Evolutionary conservation across 2,329 filamentous ascomycete species (phyloP).

Genomic region (Capronia americana): DNA sequence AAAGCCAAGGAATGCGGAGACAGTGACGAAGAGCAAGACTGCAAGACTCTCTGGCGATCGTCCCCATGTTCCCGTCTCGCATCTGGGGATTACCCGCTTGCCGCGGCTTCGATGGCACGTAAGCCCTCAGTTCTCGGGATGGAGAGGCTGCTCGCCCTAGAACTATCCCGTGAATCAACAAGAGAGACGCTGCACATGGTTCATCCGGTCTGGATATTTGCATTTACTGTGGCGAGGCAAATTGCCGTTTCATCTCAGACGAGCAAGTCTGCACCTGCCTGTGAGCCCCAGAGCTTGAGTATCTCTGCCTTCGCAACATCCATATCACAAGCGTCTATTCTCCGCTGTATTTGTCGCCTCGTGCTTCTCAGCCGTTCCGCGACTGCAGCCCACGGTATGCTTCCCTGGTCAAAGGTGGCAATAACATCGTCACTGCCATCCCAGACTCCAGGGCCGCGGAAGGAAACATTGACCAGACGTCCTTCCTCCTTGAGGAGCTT

Average conservation of each 20-base stretch:
- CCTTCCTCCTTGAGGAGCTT: constrained; percentile 16
- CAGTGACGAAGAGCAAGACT: not conserved
- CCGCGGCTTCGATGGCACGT: too few species aligned
- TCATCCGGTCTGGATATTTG: not conserved
- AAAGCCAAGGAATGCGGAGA: not conserved
- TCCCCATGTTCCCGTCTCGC: too few species aligned
- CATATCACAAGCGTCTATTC: constrained; percentile 17
- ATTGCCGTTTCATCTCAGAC: not conserved
- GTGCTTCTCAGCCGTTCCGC: constrained; percentile 10
- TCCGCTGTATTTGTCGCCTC: constrained; percentile 9
- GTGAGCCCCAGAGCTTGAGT: constrained; percentile 12
- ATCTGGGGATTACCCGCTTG: too few species aligned
- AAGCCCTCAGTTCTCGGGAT: too few species aligned
- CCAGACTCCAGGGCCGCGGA: constrained; percentile 6
- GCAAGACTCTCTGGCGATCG: not conserved
- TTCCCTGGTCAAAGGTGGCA: not conserved
- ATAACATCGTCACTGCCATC: constrained; percentile 1
- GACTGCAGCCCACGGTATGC: constrained; percentile 10
- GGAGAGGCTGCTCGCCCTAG: too few species aligned
- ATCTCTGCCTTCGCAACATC: constrained; percentile 12
- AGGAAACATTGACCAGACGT: constrained; percentile 8
- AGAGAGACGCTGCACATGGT: too few species aligned
- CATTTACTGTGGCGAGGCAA: not conserved
- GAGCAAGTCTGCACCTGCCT: not conserved
- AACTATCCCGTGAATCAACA: too few species aligned